Conservation (phyloP, 495 filamentous ascomycete species). For the Lasiosphaeriaceae sp. region DNA sequence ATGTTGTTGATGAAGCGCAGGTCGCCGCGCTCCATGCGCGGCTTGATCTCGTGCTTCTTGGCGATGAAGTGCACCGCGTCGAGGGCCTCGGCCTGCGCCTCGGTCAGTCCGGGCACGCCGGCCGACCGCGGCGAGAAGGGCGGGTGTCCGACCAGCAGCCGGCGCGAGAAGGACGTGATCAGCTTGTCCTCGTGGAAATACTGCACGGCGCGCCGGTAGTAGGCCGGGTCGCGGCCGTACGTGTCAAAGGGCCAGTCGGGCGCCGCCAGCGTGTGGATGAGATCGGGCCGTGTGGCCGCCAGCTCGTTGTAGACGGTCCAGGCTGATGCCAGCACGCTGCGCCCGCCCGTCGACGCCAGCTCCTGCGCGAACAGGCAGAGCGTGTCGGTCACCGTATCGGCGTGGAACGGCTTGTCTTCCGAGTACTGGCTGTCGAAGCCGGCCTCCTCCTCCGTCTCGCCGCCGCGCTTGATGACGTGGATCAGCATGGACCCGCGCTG, state of each 20-base stretch:
- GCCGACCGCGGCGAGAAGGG: conserved; percentile 39
- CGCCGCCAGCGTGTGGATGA: conserved; percentile 45
- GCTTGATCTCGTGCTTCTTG: conserved; percentile 45
- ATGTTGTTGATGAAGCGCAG: conserved; percentile 59
- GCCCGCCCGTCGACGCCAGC: conserved; percentile 44
- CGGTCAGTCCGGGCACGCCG: conserved; percentile 48
- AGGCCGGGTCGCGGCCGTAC: conserved; percentile 28
- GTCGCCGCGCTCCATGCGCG: conserved; percentile 53
- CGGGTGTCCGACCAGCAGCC: conserved; percentile 45
- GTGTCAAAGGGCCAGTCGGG: conserved; percentile 46
- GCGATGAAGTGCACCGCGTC: conserved; percentile 52
- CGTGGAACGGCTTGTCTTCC: conserved; percentile 51
- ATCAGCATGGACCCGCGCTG: conserved; percentile 26
- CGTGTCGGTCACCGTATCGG: conserved; percentile 55
- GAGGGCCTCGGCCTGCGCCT: conserved; percentile 38
- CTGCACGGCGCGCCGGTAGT: conserved; percentile 41
- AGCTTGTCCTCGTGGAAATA: conserved; percentile 39
- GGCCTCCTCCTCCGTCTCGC: conserved; percentile 8
- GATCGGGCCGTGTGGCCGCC: conserved; percentile 50
- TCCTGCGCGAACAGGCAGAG: conserved; percentile 51
- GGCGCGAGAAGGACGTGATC: conserved; percentile 46
- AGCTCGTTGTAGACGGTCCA: conserved; percentile 55
- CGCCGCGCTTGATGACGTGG: conserved; percentile 23
- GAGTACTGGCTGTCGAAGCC: conserved; percentile 18
- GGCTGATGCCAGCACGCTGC: conserved; percentile 44